Base-by-base conservation (phyloP, 768 basidiomycete genomes). In the Rhizopogon vesiculosus region DNA sequence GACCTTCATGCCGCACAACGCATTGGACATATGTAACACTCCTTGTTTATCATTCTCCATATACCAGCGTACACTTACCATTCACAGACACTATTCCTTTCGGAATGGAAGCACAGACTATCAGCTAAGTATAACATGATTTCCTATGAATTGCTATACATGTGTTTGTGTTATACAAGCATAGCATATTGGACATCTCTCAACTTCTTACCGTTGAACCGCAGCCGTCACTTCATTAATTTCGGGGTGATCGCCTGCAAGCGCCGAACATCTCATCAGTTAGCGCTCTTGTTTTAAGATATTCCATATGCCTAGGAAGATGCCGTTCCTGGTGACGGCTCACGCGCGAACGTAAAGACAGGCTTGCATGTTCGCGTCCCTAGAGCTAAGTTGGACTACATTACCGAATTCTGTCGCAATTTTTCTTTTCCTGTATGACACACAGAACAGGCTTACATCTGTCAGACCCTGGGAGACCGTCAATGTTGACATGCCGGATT, bases 21-120 rank as follows among this genome's bases (percentile, higher is more conserved):
- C 59, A 61, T 57, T 64, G 70, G 62, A 72, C 67, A 71, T 62
- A 65, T 70, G 69, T 70, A 70, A 55, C 70, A 63, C 57, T 65
- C 64, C 57, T 71, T 69, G 68, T 66, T 56, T 57, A 59, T 70
- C 61, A 59, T 59, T 60, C 38, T 51, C 42, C 56, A 44, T 54
- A 54, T 57, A 59, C 65, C 25, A 59, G 61, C 69, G 44, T 68
- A 71, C 53, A 55, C 48, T 61, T 61, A 62, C 61, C 53, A 59
- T 51, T 57, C 39, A 55, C 33, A 56, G 62, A 53, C 56, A 42
- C 53, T 61, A 57, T 64, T 64, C 35, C 35, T 38, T 62, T 61
- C 62, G 60, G 61, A 60, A 57, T 59, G 69, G 60, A 70, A 58
- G 58, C 59, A 55, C 45, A 38, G 53, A 54, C 53, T 51, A 38